These are phyloP conservation scores for Gomphus bonarii DNA, from an alignment of 1,284 basidiomycete species.

Conservation along the genomic window DNA sequence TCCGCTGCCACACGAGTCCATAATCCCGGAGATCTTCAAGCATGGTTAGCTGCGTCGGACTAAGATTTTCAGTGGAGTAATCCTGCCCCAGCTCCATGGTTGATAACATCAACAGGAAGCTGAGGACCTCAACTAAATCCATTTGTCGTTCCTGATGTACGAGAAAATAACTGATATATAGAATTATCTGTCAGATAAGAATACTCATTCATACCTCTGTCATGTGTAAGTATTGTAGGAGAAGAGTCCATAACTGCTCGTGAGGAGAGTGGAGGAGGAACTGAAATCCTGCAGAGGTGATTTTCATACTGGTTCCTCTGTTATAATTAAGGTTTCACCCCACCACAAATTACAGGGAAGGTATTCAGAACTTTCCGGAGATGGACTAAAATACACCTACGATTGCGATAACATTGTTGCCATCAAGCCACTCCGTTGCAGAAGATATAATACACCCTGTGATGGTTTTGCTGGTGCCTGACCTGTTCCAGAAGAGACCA, in stretches of 20 bases:
- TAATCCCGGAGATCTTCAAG: constrained; percentile 90
- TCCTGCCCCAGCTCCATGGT: constrained; percentile 92
- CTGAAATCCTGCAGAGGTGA: constrained; percentile 94
- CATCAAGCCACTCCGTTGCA: constrained; percentile 87
- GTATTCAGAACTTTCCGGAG: not conserved
- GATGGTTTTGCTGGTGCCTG: constrained; percentile 63
- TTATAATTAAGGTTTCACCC: constrained; percentile 10
- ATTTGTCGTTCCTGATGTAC: constrained; percentile 62
- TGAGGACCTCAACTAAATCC: constrained; percentile 90
- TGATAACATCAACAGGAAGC: constrained; percentile 92
- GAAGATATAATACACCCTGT: constrained; percentile 72
- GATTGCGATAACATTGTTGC: constrained; percentile 29
- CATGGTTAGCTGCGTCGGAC: constrained; percentile 77
- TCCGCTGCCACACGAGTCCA: constrained; percentile 82
- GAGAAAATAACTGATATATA: constrained; percentile 10
- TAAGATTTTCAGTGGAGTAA: constrained; percentile 80
- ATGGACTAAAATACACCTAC: constrained; percentile 28
- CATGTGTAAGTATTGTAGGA: constrained; percentile 83
- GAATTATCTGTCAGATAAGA: constrained; percentile 11
- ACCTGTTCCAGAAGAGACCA: constrained; percentile 88
- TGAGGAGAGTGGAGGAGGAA: constrained; percentile 96
- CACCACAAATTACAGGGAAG: not conserved
- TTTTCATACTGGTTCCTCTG: constrained; percentile 47
- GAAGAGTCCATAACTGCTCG: constrained; percentile 93
- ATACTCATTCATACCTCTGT: constrained; percentile 46